These are phyloP conservation scores for Huiozyma sinensis DNA, from an alignment of 805 yeast genomes.

Conservation along the genomic window DNA sequence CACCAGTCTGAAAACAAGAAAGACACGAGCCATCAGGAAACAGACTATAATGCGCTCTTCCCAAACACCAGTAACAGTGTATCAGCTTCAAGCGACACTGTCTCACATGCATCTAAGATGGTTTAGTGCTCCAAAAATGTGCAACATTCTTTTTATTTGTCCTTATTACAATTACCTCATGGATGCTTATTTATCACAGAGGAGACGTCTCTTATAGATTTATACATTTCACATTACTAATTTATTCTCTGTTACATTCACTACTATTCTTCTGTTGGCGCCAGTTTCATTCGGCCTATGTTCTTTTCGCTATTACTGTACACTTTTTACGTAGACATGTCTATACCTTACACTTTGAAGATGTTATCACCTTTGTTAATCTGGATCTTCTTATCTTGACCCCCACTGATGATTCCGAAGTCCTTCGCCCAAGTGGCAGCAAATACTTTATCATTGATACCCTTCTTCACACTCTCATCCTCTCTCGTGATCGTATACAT, in stretches of 20 bases:
- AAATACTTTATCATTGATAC: constrained; percentile 57
- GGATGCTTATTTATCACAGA: too few species aligned
- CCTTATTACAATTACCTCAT: too few species aligned
- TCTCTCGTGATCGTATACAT: constrained; percentile 78
- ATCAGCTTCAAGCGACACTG: background rate
- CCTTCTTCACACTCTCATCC: constrained; percentile 33
- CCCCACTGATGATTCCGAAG: constrained; percentile 84
- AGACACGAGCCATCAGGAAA: background rate
- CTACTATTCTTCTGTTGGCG: background rate
- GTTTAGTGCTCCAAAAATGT: background rate
- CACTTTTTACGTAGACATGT: background rate
- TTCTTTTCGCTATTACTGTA: background rate
- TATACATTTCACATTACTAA: background rate
- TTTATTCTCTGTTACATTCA: too few species aligned
- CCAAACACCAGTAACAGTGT: background rate
- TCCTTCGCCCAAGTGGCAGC: constrained; percentile 75
- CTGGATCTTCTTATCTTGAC: constrained; percentile 87
- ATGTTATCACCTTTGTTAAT: constrained; percentile 45
- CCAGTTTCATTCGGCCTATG: background rate
- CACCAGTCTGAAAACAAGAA: too few species aligned
- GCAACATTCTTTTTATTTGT: background rate
- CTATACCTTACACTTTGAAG: constrained; percentile 13
- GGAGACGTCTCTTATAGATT: too few species aligned
- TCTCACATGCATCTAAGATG: background rate
- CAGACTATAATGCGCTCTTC: constrained; percentile 1